Base-by-base conservation (phyloP, 169 alveolate species). In the Plasmodium malariae region DNA sequence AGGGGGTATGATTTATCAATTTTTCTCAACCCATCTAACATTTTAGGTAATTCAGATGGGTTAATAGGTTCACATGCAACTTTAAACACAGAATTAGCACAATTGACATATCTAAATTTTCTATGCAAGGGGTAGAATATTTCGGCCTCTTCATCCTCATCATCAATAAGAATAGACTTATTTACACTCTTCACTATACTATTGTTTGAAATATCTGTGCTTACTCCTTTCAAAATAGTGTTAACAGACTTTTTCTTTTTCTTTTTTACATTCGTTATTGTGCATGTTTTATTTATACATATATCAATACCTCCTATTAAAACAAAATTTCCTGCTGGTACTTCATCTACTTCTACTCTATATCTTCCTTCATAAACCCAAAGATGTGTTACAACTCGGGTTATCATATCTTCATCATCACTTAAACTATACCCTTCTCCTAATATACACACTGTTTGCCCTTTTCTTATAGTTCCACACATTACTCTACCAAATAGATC, bases 41-140 rank as follows among this genome's bases (percentile, higher is more conserved):
- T 98, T 92, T 98, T 98, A 11, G 99, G 99, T 40, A 98, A 97
- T 74, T 99, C 99, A 9, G 99, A 93, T 32, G 99, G 99, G 74
- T 97, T 97, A 14, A 98, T 95, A 11, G 99, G 99, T 92, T 99
- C 99, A 36, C 98, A 95, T 24, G 99, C 99, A 0, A 99, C 94
- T 89, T 97, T 96, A 34, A 76, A 92, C 65, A 89, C 95, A 21
- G 95, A 94, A 55, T 63, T 72, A 1, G 86, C 89, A 36, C 89
- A 88, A 49, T 45, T 85, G 72, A 91, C 40, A 37, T 72, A 67
- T 34, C 51, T 62, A 67, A 78, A 76, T 69, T 95, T 30, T 72
- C 87, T 60, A 73, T 70, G 68, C 30, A 97, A 88, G 0, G 98
- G 98, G 48, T 95, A 93, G 69, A 96, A 95, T 49, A 96, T 96